Percentiles rank a stretch among this genome's conserved stretches.
Conservation (phyloP, 73 alveolate genomes). For the Stentor roeselii region DNA sequence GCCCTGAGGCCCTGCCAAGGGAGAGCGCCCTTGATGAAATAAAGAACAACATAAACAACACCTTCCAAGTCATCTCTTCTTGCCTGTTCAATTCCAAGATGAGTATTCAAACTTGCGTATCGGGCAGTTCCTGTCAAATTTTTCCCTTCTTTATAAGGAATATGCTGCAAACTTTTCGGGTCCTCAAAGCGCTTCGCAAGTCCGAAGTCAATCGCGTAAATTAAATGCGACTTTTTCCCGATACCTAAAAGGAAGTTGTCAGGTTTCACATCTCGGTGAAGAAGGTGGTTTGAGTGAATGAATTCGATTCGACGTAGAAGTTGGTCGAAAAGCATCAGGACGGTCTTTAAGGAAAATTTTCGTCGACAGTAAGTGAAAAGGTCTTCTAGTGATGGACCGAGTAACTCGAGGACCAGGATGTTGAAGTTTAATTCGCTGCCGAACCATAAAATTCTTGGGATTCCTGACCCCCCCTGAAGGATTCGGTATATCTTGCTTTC, state of each 20-base stretch:
- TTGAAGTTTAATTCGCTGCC: conserved; percentile 80
- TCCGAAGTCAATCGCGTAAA: conserved; percentile 71
- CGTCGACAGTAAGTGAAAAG: conserved; percentile 70
- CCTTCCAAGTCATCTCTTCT: conserved; percentile 80
- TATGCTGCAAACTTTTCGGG: conserved; percentile 50
- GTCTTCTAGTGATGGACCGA: conserved; percentile 86
- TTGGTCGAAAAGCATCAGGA: conserved; percentile 67
- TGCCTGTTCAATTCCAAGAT: conserved; percentile 65
- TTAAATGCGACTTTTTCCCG: conserved; percentile 43
- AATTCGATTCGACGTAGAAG: conserved; percentile 59
- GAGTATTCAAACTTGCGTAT: conserved; percentile 63
- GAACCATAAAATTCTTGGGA: conserved; percentile 76
- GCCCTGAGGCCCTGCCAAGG: conserved; percentile 69
- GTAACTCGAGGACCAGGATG: conserved; percentile 79
- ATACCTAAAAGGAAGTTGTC: conserved; percentile 73
- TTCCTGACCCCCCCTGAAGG: conserved; percentile 66
- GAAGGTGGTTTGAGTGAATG: conserved; percentile 58
- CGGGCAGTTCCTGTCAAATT: conserved; percentile 90
- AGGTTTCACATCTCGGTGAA: conserved; percentile 82
- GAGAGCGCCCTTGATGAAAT: conserved; percentile 54
- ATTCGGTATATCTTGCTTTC: conserved; percentile 58
- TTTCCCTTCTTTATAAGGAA: too few species aligned
- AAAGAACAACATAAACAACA: conserved; percentile 47
- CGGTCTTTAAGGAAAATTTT: conserved; percentile 77
- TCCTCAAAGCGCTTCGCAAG: conserved; percentile 55